Evolutionary conservation across 2,329 filamentous ascomycete genomes (phyloP).

Genomic region (Emydomyces testavorans): DNA sequence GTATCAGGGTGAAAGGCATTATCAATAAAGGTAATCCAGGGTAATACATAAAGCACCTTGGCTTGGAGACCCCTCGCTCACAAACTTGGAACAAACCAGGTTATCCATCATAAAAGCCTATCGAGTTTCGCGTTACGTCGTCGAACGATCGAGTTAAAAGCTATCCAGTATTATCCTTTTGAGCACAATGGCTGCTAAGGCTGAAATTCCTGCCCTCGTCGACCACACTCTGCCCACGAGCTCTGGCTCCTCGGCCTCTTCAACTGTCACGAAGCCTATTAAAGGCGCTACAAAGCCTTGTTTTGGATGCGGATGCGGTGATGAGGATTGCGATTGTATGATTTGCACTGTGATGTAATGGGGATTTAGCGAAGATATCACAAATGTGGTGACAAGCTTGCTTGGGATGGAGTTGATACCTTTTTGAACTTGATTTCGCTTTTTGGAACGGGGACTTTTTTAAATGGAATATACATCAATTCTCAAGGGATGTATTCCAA

Average conservation of each 20-base stretch:
- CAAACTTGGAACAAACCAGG: no score
- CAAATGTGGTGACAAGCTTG: neutral
- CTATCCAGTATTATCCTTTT: neutral
- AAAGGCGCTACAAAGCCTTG: constrained; percentile 32
- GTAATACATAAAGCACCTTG: no score
- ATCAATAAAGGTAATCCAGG: no score
- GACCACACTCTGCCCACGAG: constrained; percentile 27
- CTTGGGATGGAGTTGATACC: neutral
- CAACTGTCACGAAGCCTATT: constrained; percentile 30
- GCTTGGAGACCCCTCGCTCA: no score
- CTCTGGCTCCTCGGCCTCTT: constrained; percentile 24
- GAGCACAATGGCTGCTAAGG: constrained; percentile 13
- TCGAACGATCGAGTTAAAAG: no score
- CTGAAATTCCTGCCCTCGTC: constrained; percentile 18
- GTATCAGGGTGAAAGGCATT: no score
- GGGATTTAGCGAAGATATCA: neutral
- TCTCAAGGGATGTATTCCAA: no score
- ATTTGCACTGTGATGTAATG: constrained; percentile 34
- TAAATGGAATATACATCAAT: no score
- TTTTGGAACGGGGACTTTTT: no score
- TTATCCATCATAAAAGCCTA: no score
- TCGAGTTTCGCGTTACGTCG: no score
- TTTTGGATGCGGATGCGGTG: constrained; percentile 34
- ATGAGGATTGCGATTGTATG: constrained; percentile 33
- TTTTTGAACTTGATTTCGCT: no score